Base-by-base conservation (phyloP, 1,284 basidiomycete genomes). In the Ganoderma multipileum region DNA sequence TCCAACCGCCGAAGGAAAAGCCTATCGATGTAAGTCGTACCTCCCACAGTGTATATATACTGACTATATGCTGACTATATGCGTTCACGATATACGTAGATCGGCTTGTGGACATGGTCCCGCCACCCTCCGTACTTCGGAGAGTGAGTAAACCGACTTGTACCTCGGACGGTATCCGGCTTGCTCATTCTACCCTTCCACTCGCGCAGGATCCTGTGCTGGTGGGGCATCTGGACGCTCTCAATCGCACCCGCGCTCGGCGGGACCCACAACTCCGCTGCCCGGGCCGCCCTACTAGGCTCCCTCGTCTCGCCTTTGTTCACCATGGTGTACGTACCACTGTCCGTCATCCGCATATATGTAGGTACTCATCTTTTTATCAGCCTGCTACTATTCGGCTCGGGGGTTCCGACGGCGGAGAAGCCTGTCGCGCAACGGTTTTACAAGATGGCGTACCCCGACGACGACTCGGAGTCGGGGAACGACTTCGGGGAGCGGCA, bases 41-140 rank as follows among this genome's bases (percentile, higher is more conserved):
- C 47, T 1, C n/a, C 47, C 47, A 9, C 9, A 23, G 9, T n/a
- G 18, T n/a, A 36, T 1, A 30, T 39, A 36, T 9, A 36, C 9
- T 5, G 4, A n/a, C 26, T 23, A n/a, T 18, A 11, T 33, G 33
- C 36, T 20, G n/a, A 54, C 20, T 52, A 38, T 26, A 55, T 39
- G 38, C 38, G 55, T 39, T 38, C 18, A 0, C 2, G 47, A 36
- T 67, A 33, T 23, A 62, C 8, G 8, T 64, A 88, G 86, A 78
- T 73, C 44, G 88, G 87, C 1, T 68, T 89, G 2, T 89, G 88
- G 88, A 80, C 75, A 12, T 91, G 87, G 83, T 90, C 89, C 28
- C 84, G 88, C 23, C 89, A 93, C 71, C 92, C 92, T 36, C 89
- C 91, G 9, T 94, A 93, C 77, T 92, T 93, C 76, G 91, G 91